Conservation (phyloP, 169 alveolate species). For the Besnoitia besnoiti region DNA sequence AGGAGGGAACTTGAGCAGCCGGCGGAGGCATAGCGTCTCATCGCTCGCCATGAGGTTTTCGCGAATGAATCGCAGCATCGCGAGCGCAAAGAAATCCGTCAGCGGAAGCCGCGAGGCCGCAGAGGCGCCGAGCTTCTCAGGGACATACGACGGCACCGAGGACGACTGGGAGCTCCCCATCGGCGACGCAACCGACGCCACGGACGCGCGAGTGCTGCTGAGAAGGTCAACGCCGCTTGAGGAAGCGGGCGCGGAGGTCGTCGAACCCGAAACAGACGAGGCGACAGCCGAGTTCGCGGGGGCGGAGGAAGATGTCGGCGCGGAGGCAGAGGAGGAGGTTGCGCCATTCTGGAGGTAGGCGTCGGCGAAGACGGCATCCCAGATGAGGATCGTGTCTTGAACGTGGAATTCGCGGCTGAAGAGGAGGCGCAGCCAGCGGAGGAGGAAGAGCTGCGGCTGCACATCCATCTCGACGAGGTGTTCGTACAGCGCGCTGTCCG, state of each 20-base stretch:
- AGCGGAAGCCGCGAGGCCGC: conserved; percentile 56
- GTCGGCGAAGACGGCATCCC: conserved; percentile 85
- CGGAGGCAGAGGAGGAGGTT: neutral
- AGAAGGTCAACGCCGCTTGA: neutral
- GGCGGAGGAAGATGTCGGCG: neutral
- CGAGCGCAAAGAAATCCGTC: conserved; percentile 72
- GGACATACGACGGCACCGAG: neutral
- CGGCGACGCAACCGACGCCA: neutral
- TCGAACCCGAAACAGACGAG: neutral
- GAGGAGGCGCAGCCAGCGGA: conserved; percentile 85
- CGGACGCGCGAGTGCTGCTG: neutral
- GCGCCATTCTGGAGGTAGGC: conserved; percentile 54
- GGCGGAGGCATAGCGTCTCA: conserved; percentile 69
- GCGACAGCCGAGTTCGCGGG: neutral
- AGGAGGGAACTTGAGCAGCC: conserved; percentile 79
- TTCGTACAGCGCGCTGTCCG: conserved; percentile 80
- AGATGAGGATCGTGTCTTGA: conserved; percentile 77
- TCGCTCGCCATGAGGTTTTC: conserved; percentile 70
- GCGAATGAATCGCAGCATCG: conserved; percentile 76
- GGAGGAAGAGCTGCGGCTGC: conserved; percentile 81
- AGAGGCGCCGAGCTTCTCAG: conserved; percentile 52
- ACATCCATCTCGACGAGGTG: conserved; percentile 79
- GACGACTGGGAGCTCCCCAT: neutral
- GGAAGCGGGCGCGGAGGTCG: neutral
- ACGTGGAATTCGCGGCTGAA: conserved; percentile 83